A percentile compares a stretch with the other conserved stretches of the same genome.
Conservation (phyloP, 306 rosid genomes). For the Quercus alba region DNA sequence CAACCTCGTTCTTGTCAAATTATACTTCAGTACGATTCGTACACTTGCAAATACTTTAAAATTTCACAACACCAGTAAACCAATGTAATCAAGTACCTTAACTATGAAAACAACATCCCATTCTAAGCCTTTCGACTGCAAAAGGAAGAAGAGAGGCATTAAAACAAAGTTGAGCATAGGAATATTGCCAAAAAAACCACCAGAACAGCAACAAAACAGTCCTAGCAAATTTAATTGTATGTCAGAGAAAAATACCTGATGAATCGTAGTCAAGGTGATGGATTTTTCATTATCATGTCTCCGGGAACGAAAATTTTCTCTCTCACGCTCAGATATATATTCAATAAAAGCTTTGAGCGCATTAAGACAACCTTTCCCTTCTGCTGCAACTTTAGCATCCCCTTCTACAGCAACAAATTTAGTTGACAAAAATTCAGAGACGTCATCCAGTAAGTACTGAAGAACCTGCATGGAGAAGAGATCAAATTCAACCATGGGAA, state of each 20-base stretch:
- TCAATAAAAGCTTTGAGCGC: conserved; percentile 63
- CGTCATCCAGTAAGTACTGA: conserved; percentile 83
- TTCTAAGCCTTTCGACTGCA: conserved; percentile 96
- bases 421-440: conserved; percentile 71
- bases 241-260: conserved; percentile 56
- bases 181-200: neutral
- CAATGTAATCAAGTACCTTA: conserved; percentile 54
- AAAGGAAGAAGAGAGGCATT: conserved; percentile 10
- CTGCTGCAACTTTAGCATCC: conserved; percentile 32
- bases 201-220: neutral
- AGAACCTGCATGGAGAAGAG: conserved; percentile 63
- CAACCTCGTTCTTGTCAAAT: too few species aligned
- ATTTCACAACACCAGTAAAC: neutral
- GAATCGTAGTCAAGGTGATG: conserved; percentile 89
- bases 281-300: conserved; percentile 70
- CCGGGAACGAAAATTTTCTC: conserved; percentile 64
- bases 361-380: conserved; percentile 58
- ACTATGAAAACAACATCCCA: conserved; percentile 95
- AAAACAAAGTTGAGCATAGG: neutral
- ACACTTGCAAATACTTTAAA: too few species aligned
- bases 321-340: conserved; percentile 74
- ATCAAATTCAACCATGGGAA: conserved; percentile 19
- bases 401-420: conserved; percentile 39
- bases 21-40: too few species aligned
- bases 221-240: neutral